Evolutionary conservation across 768 basidiomycete genomes (phyloP), one percentile per base, ranked within the genome.

Genomic region (Leccinum truebloodii): DNA sequence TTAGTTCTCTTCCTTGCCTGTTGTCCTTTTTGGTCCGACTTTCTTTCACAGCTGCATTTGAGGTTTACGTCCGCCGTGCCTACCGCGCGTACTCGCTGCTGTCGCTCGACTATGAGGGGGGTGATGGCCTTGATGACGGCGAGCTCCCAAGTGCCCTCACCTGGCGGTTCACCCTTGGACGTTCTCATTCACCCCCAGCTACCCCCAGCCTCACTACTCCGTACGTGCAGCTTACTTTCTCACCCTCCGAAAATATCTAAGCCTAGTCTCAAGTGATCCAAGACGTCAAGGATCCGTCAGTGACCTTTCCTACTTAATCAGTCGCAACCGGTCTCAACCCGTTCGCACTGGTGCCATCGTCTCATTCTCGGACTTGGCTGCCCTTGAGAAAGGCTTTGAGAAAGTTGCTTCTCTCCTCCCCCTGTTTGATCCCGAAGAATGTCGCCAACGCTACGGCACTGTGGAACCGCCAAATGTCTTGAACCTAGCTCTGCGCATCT

Each of bases 91-190:
- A 99, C 77, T 88, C 86, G 22, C 76, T 98, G 48, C 80, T 97
- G 55, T 92, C 92, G 34, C 83, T 99, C 60, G 96, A 98, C 73
- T 95, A 96, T 72, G 94, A 98, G 69, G 93, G 95, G 72, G 96
- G 94, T 4, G 92, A 95, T 69, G 83, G 85, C 20, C 71, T 84
- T 20, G 94, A 94, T 66, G 92, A 93, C 62, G 92, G 89, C 32
- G 93, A 95, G 61, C 82, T 84, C 3, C 89, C 92, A 13, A 82
- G 84, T 63, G 84, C 90, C 54, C 82, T 96, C 26, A 93, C 88
- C 6, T 98, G 97, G 97, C 85, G 92, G 44, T 99, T 99, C 86
- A 95, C 94, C 73, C 83, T 98, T 49, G 92, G 94, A 50, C 89
- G 88, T 70, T 88, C 91, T 1, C 90, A 91, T 72, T 91, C 91